Evolutionary conservation across 306 rosid species (phyloP), one percentile per base, ranked within the genome.

Genomic region (Oemleria cerasiformis): DNA sequence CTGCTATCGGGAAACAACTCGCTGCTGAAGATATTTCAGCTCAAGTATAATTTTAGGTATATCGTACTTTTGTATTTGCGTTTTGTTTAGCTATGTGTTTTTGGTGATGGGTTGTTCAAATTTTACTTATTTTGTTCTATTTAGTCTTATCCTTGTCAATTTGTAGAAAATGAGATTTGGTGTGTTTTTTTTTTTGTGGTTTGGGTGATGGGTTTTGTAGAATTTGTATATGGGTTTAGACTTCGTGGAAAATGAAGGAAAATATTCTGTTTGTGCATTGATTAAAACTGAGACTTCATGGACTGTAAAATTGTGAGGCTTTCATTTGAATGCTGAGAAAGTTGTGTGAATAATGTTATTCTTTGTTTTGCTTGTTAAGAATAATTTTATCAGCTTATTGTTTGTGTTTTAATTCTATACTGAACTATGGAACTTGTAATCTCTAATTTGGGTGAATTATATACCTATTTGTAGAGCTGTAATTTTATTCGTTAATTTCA

Each of bases 11-110:
- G n/a, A n/a, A n/a, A n/a, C n/a, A n/a, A n/a, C n/a, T n/a, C n/a
- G n/a, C 92, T 0, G 90, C 92, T 0, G 90, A 88, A 59, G 92
- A 88, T 64, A 92, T 92, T 45, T 92, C 98, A 0, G 98, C 98
- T 9, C 98, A 90, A 96, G 98, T 92, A 68, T 36, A 1, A 21
- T 1, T 20, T 47, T 42, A 6, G 19, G 1, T 41, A n/a, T n/a
- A n/a, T 9, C 9, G 4, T 5, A 17, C 8, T 20, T 9, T n/a
- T 30, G 45, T 19, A 60, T 10, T 30, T 21, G 30, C 8, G 20
- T 19, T 9, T 7, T 3, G 11, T 21, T 5, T 21, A 10, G 44
- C 9, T 23, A 7, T 56, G 6, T 84, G 80, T 23, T 85, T 86
- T 5, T 54, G 25, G 63, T 36, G 38, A 25, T 65, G 41, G 40